Conservation (phyloP, 345 rosid species). For the Chamaenerion angustifolium region DNA sequence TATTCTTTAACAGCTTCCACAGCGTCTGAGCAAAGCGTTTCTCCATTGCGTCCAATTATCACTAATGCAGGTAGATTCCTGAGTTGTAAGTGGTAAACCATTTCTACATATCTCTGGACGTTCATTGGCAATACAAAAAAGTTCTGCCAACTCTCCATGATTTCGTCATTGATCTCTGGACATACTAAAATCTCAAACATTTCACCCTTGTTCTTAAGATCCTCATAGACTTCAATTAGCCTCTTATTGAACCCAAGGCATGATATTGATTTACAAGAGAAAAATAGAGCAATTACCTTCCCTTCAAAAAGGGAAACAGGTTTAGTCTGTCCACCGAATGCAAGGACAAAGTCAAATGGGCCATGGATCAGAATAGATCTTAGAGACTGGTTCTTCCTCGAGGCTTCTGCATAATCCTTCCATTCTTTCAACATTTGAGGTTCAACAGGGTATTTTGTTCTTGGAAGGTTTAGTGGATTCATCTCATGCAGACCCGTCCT, state of each 20-base stretch:
- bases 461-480: constrained; percentile 30
- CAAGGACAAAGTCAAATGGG: constrained; percentile 41
- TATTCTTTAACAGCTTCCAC: constrained; percentile 18
- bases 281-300: constrained; percentile 19
- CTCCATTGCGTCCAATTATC: constrained; percentile 22
- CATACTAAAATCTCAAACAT: constrained; percentile 22
- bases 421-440: constrained; percentile 39
- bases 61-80: constrained; percentile 22
- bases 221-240: constrained; percentile 16
- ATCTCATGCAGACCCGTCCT: constrained; percentile 32
- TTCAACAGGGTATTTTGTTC: constrained; percentile 34
- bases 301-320: constrained; percentile 27
- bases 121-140: constrained; percentile 21
- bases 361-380: constrained; percentile 35
- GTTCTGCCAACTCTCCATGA: constrained; percentile 9
- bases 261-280: constrained; percentile 11
- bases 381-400: constrained; percentile 43
- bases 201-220: constrained; percentile 18
- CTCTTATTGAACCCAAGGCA: constrained; percentile 15
- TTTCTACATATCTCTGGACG: constrained; percentile 14
- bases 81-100: constrained; percentile 18
- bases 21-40: constrained; percentile 20
- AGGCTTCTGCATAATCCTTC: constrained; percentile 41
- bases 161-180: constrained; percentile 15
- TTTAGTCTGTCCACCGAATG: constrained; percentile 15